These are phyloP conservation scores for Heliamphora exappendiculata DNA, from an alignment of 148 eudicot genomes.

Conservation along the genomic window DNA sequence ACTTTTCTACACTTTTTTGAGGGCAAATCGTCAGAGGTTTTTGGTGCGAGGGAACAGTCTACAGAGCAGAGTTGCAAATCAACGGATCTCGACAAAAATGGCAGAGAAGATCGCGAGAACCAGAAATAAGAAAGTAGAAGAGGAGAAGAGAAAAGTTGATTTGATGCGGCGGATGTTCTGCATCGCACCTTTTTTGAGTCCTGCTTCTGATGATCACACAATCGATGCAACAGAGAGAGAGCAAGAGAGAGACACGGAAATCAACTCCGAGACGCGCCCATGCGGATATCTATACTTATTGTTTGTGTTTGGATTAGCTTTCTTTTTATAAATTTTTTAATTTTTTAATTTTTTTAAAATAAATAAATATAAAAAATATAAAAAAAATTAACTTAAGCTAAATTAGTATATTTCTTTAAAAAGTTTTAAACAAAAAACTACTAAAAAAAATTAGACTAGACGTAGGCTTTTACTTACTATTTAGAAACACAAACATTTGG, in stretches of 20 bases:
- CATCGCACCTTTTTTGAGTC: background rate
- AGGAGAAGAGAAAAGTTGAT: slow-evolving; percentile 11
- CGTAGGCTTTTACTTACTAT: too few species aligned
- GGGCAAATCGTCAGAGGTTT: background rate
- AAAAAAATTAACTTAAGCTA: too few species aligned
- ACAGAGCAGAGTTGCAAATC: background rate
- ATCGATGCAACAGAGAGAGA: background rate
- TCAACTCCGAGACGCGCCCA: slow-evolving; percentile 15
- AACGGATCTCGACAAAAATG: slow-evolving; percentile 1
- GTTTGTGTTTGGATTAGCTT: too few species aligned
- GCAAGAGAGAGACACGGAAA: too few species aligned
- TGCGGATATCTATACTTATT: background rate
- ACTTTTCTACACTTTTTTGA: background rate
- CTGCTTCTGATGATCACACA: background rate
- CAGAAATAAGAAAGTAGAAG: slow-evolving; percentile 8
- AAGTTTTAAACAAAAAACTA: too few species aligned
- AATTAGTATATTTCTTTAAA: too few species aligned
- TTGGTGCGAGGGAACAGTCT: background rate
- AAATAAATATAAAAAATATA: too few species aligned
- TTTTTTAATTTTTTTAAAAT: too few species aligned
- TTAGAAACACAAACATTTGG: too few species aligned
- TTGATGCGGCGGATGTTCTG: background rate
- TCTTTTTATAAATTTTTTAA: too few species aligned
- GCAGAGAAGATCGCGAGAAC: slow-evolving; percentile 4
- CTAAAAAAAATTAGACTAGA: too few species aligned